Percentiles rank a stretch among this genome's conserved stretches.
Evolutionary conservation across 352 stramenopile species (phyloP).

Genomic region (Halophytophthora batemanensis): DNA sequence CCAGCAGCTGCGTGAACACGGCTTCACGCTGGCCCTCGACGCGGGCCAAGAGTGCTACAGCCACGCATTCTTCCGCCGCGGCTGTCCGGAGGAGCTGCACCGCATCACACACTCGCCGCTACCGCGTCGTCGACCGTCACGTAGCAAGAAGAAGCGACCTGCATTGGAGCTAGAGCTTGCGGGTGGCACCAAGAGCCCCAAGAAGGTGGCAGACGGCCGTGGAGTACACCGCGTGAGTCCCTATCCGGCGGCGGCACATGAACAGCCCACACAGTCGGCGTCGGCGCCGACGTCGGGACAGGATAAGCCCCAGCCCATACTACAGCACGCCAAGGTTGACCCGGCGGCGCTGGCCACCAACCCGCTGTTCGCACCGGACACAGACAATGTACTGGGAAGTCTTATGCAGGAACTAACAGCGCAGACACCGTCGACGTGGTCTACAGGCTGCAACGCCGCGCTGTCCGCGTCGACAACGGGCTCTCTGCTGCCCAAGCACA

Average conservation of each 20-base stretch:
- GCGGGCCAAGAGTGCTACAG: constrained; percentile 32
- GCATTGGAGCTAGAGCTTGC: not conserved
- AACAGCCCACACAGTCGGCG: too few species aligned
- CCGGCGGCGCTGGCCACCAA: constrained; percentile 15
- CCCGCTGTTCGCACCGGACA: constrained; percentile 19
- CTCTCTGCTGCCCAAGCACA: not conserved
- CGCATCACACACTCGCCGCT: constrained; percentile 38
- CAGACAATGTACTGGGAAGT: constrained; percentile 8
- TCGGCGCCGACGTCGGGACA: not conserved
- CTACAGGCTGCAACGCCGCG: not conserved
- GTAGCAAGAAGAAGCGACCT: constrained; percentile 16
- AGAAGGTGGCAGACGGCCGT: constrained; percentile 10
- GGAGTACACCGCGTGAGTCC: constrained; percentile 11
- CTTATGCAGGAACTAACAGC: constrained; percentile 10
- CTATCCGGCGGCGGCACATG: constrained; percentile 6
- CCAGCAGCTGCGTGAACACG: constrained; percentile 70
- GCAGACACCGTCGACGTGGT: constrained; percentile 1
- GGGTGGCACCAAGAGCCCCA: constrained; percentile 11
- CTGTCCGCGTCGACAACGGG: not conserved
- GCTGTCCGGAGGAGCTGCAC: constrained; percentile 32
- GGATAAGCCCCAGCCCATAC: constrained; percentile 7
- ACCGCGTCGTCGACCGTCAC: constrained; percentile 29
- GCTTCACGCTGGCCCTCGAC: constrained; percentile 25
- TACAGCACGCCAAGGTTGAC: constrained; percentile 17
- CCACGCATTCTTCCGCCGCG: constrained; percentile 47